Base-by-base conservation (phyloP, 2,329 filamentous ascomycete genomes). In the Aspergillus hortae region DNA sequence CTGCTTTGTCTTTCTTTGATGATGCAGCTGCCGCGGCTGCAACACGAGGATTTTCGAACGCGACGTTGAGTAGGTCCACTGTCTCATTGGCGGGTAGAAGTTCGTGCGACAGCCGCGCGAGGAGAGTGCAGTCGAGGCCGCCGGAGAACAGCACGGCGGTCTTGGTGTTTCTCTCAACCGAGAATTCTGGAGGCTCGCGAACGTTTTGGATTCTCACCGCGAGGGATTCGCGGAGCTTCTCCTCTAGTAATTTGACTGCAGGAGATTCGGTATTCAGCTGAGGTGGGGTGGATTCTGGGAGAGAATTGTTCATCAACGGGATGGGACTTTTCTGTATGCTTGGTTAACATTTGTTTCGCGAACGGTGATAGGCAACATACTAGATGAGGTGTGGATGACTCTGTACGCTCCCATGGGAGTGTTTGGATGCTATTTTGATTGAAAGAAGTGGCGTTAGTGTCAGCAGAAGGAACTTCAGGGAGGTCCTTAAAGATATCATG, bases 31-130 rank as follows among this genome's bases (percentile, higher is more conserved):
- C 83, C 60, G 58, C 84, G 61, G 58, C 84, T 53, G 80, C 85
- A 57, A 86, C 83, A 30, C 89, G 82, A 0, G 92, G 92, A 59
- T 99, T 99, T 69, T 99, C 90, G 64, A 99, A 99, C 0, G 92
- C 94, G 43, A 99, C 92, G 60, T 99, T 99, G 57, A 99, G 80
- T 7, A 99, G 78, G 65, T 97, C 94, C 55, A 99, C 85, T 1
- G 81, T 76, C 62, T 95, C 86, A 4, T 79, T 71, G 0, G 66
- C 12, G 0, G 89, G 88, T 2, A 97, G 67, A 2, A 95, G 71
- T 11, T 95, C 87, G 66, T 96, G 89, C 10, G 82, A 78, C 21
- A 97, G 73, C 41, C 91, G 83, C 19, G 92, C 92, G 45, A 99
- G 77, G 0, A 96, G 78, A 0, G 92, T 92, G 67, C 94, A 97